Evolutionary conservation across 2,329 filamentous ascomycete genomes (phyloP).

Genomic region (Fusarium anguioides): DNA sequence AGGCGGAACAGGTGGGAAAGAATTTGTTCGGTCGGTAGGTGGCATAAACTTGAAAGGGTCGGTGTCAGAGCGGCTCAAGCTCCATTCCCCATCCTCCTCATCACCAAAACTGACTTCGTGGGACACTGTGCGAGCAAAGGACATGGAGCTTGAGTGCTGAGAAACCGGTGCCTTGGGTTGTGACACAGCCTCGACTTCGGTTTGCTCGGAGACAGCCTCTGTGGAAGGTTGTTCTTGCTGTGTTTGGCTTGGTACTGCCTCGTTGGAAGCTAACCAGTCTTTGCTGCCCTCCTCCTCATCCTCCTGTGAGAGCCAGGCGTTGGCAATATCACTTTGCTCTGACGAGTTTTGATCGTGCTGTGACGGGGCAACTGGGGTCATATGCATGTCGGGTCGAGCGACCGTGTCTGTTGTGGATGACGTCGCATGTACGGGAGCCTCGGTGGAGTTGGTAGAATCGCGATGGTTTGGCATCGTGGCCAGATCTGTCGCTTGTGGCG

Average conservation of each 20-base stretch:
- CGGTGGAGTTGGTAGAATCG: conserved; percentile 35
- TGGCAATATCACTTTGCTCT: conserved; percentile 10
- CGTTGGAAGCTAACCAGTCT: conserved; percentile 43
- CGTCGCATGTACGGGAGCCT: conserved; percentile 37
- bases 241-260: conserved; percentile 17
- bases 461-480: conserved; percentile 54
- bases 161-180: conserved; percentile 49
- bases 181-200: conserved; percentile 23
- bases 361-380: conserved; percentile 23
- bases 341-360: conserved; percentile 12
- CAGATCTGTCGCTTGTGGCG: conserved; percentile 53
- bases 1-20: conserved; percentile 68
- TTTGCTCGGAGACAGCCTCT: conserved; percentile 21
- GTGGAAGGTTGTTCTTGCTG: conserved; percentile 15
- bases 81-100: conserved; percentile 71
- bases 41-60: conserved; percentile 72
- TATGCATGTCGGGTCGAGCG: conserved; percentile 14
- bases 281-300: conserved; percentile 41
- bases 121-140: conserved; percentile 72
- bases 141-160: conserved; percentile 70
- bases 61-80: conserved; percentile 60
- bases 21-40: conserved; percentile 68
- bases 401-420: conserved; percentile 34
- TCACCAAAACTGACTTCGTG: conserved; percentile 71
- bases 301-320: conserved; percentile 41